phyloP scores from a whole-genome alignment of 2,329 filamentous ascomycete species.

The Exophiala dermatitidis region DNA sequence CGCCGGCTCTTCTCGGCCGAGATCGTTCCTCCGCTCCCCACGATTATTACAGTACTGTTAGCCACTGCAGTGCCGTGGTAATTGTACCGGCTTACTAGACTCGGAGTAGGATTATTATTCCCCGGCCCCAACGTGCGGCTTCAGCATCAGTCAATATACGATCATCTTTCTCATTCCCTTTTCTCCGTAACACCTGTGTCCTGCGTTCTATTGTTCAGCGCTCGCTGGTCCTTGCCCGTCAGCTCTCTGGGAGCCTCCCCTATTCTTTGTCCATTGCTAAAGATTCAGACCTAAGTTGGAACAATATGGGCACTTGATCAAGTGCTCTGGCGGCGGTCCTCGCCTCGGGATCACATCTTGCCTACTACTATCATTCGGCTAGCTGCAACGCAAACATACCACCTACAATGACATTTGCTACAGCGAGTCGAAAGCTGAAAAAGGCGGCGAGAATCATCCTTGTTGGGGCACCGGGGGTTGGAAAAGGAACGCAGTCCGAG shows the following conservation, averaged over 20 bases:
- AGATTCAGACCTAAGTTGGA: neutral
- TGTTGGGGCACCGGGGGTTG: constrained; percentile 90
- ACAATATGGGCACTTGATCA: constrained; percentile 12
- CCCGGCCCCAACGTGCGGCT: too few species aligned
- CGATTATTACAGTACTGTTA: neutral
- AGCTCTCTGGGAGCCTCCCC: neutral
- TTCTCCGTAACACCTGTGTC: too few species aligned
- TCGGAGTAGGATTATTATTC: too few species aligned
- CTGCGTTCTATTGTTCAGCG: too few species aligned
- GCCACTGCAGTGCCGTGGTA: too few species aligned
- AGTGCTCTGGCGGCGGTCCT: constrained; percentile 2
- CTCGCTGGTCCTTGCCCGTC: neutral
- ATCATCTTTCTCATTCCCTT: too few species aligned
- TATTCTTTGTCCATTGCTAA: neutral
- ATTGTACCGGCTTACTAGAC: too few species aligned
- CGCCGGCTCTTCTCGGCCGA: neutral
- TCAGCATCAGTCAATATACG: too few species aligned
- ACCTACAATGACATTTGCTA: constrained; percentile 23
- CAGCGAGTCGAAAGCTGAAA: constrained; percentile 50
- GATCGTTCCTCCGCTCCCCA: neutral
- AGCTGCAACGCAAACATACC: neutral
- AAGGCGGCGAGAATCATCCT: constrained; percentile 88
- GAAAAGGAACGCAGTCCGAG: constrained; percentile 93
- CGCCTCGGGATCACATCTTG: neutral
- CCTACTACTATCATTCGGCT: neutral